phyloP scores from a whole-genome alignment of 257 asterid genomes.

The Cordia subcordata region DNA sequence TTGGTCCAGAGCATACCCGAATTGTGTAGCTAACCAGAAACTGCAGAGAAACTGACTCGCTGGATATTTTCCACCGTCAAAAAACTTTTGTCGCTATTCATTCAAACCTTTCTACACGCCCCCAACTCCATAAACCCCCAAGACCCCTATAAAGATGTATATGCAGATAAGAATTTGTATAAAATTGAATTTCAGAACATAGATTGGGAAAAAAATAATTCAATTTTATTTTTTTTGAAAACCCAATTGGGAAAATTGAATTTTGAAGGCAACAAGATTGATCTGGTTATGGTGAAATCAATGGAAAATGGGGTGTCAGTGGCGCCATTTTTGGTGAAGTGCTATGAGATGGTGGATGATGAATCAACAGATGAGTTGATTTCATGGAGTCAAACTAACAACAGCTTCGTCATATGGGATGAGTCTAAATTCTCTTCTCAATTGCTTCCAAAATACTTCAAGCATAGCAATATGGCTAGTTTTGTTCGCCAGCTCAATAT shows the following conservation, averaged over 20 bases:
- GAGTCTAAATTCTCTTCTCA: slow-evolving; percentile 56
- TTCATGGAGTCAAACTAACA: slow-evolving; percentile 60
- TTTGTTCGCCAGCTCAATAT: slow-evolving; percentile 91
- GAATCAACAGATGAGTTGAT: slow-evolving; percentile 75
- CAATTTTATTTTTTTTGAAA: not conserved
- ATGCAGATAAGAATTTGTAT: too few relatives aligned
- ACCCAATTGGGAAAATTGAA: not conserved
- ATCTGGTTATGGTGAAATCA: slow-evolving; percentile 62
- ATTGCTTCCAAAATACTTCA: slow-evolving; percentile 83
- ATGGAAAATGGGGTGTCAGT: slow-evolving; percentile 65
- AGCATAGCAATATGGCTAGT: slow-evolving; percentile 89
- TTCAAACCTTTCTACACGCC: not conserved
- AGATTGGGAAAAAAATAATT: not conserved
- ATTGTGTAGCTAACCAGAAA: not conserved
- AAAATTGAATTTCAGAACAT: too few relatives aligned
- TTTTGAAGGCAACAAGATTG: not conserved
- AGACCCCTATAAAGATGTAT: too few relatives aligned
- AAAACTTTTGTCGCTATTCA: too few relatives aligned
- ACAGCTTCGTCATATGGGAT: slow-evolving; percentile 74
- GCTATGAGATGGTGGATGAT: slow-evolving; percentile 85
- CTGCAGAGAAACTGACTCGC: not conserved
- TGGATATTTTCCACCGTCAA: not conserved
- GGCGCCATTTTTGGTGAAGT: slow-evolving; percentile 81
- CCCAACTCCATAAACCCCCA: not conserved
- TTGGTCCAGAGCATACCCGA: not conserved